Evolutionary conservation across 2,329 filamentous ascomycete species (phyloP).

Genomic region (Xylariaceae sp.): DNA sequence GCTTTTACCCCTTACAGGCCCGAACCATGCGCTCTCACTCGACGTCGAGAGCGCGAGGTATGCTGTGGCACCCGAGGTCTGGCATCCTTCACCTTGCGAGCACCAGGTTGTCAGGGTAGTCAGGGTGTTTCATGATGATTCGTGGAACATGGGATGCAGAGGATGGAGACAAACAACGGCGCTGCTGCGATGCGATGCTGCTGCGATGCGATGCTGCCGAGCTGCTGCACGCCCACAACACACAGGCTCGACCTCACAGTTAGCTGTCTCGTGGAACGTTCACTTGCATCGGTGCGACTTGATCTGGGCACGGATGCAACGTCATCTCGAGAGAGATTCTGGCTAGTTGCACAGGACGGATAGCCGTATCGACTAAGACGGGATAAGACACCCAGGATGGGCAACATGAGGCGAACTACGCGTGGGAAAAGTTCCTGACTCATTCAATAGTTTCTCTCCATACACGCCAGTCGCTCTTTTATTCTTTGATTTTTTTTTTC

Average conservation of each 20-base stretch:
- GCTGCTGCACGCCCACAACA: conserved; percentile 5
- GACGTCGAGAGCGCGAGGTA: not conserved
- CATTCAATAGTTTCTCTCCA: not conserved
- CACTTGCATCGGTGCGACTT: conserved; percentile 7
- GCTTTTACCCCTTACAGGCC: not conserved
- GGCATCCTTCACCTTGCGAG: not conserved
- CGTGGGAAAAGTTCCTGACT: not conserved
- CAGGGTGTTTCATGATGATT: not conserved
- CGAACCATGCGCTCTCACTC: not conserved
- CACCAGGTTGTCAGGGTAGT: not conserved
- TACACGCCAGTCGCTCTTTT: not conserved
- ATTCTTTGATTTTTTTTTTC: no score
- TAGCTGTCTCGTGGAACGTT: conserved; percentile 15
- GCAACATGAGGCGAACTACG: conserved; percentile 16
- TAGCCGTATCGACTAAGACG: not conserved
- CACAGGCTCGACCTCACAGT: not conserved
- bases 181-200: not conserved
- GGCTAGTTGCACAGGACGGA: conserved; percentile 12
- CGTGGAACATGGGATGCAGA: not conserved
- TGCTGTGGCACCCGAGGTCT: not conserved
- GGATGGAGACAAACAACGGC: conserved; percentile 4
- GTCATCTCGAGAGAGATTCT: not conserved
- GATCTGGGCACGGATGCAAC: not conserved
- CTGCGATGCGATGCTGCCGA: not conserved
- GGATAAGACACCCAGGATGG: conserved; percentile 1